Evolutionary conservation across 2,329 filamentous ascomycete species (phyloP).

Genomic region (Whalleya microplaca): DNA sequence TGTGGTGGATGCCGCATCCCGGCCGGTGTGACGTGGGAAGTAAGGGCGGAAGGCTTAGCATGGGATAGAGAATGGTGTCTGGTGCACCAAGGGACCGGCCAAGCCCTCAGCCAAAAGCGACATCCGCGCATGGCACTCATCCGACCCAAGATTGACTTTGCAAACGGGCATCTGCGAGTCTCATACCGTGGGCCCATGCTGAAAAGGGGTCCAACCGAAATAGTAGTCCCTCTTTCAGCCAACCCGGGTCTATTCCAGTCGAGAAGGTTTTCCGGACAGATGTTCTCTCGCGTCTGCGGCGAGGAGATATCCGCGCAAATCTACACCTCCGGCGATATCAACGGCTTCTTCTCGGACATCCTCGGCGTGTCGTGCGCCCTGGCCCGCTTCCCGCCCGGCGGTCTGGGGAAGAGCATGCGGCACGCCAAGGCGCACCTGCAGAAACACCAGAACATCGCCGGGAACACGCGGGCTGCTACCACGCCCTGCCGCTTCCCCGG

Average conservation of each 20-base stretch:
- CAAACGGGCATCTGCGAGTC: constrained; percentile 66
- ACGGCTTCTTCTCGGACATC: constrained; percentile 75
- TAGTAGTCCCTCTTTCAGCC: constrained; percentile 67
- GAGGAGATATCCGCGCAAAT: constrained; percentile 73
- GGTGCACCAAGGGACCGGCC: constrained; percentile 82
- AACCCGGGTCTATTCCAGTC: constrained; percentile 62
- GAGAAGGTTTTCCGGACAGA: constrained; percentile 42
- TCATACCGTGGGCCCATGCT: constrained; percentile 45
- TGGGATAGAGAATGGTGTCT: constrained; percentile 99
- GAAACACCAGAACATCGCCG: constrained; percentile 51
- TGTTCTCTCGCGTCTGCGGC: constrained; percentile 76
- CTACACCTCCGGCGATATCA: constrained; percentile 69
- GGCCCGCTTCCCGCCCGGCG: constrained; percentile 78
- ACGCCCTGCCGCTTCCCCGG: constrained; percentile 60
- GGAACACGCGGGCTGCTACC: constrained; percentile 18
- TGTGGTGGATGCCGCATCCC: constrained; percentile 81
- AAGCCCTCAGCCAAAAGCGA: constrained; percentile 85
- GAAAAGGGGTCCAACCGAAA: constrained; percentile 38
- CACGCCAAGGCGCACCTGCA: constrained; percentile 74
- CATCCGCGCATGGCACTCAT: constrained; percentile 88
- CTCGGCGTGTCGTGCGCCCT: constrained; percentile 81
- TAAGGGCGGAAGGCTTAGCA: constrained; percentile 79
- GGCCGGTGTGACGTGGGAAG: constrained; percentile 67
- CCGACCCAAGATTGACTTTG: constrained; percentile 73
- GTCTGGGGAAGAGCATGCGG: constrained; percentile 61